Percentiles rank a stretch among this genome's conserved stretches.
Conservation (phyloP, 1,139 yeast genomes). For the Pichia sp. region DNA sequence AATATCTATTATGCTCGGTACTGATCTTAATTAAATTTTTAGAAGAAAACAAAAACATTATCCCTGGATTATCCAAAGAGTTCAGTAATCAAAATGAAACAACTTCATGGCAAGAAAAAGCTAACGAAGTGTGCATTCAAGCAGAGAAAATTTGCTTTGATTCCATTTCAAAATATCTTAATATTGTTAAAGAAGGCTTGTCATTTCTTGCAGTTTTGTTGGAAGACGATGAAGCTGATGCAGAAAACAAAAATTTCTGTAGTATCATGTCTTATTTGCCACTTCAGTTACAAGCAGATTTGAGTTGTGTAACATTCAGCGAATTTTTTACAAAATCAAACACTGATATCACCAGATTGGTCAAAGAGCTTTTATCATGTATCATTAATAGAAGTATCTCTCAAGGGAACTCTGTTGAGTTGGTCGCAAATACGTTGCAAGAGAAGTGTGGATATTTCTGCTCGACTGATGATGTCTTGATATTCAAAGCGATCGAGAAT, state of each 20-base stretch:
- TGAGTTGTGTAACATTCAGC: constrained; percentile 64
- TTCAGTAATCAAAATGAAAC: constrained; percentile 33
- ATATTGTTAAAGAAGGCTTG: constrained; percentile 81
- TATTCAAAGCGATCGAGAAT: constrained; percentile 91
- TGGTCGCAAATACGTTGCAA: constrained; percentile 82
- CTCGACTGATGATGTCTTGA: constrained; percentile 87
- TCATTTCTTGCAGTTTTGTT: constrained; percentile 79
- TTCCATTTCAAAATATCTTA: constrained; percentile 69
- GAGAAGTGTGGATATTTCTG: constrained; percentile 95
- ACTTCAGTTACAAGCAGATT: constrained; percentile 60
- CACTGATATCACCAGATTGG: constrained; percentile 56
- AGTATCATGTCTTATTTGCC: constrained; percentile 71
- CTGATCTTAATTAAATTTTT: constrained; percentile 59
- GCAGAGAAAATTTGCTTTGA: constrained; percentile 90
- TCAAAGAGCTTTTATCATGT: constrained; percentile 83
- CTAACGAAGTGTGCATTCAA: constrained; percentile 67
- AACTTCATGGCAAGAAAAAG: constrained; percentile 35
- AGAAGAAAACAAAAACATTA: constrained; percentile 52
- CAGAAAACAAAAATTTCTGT: constrained; percentile 34
- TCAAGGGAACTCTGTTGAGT: constrained; percentile 90
- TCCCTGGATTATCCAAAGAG: constrained; percentile 54
- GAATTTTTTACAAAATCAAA: constrained; percentile 71
- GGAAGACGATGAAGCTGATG: constrained; percentile 53
- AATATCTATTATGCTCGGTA: constrained; percentile 64
- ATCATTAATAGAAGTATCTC: constrained; percentile 84